Percentiles rank a stretch among this genome's conserved stretches.
Evolutionary conservation across 208 protist genomes (phyloP).

Genomic region (Balamuthia mandrillaris): DNA sequence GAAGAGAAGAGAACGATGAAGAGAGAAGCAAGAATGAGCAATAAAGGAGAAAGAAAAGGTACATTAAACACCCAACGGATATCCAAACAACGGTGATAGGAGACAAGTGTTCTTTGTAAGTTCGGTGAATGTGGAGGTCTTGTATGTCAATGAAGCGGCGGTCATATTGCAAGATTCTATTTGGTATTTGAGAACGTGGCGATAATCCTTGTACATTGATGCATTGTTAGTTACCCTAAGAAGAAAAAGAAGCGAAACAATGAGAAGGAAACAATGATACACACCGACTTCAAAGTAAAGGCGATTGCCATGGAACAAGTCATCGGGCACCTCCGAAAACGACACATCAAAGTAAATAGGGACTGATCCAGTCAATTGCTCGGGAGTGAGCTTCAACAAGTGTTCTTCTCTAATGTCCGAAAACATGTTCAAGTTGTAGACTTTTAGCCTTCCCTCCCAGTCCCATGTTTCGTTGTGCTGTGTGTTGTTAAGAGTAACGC

Average conservation of each 20-base stretch:
- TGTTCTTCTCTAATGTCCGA: not conserved
- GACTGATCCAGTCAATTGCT: not conserved
- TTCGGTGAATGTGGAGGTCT: constrained; percentile 10
- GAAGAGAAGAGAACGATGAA: no score
- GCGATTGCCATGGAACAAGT: constrained; percentile 15
- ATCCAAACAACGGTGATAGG: not conserved
- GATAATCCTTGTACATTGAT: not conserved
- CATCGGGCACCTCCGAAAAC: not conserved
- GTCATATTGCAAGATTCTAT: not conserved
- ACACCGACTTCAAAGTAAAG: constrained; percentile 28
- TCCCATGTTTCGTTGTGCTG: no score
- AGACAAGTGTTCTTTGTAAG: not conserved
- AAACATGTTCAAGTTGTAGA: no score
- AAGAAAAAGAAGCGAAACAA: not conserved
- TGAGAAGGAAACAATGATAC: not conserved
- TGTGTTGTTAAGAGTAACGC: no score
- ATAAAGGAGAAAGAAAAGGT: not conserved
- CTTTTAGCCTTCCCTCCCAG: no score
- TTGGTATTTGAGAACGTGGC: not conserved
- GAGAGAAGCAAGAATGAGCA: no score
- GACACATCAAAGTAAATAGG: not conserved
- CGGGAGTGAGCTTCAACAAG: not conserved
- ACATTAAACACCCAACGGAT: not conserved
- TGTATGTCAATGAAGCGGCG: constrained; percentile 16
- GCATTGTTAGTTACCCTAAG: not conserved